Percentiles rank a stretch among this genome's conserved stretches.
These are phyloP conservation scores for Heterobasidion occidentale DNA, from an alignment of 1,284 basidiomycete species.

Conservation along the genomic window DNA sequence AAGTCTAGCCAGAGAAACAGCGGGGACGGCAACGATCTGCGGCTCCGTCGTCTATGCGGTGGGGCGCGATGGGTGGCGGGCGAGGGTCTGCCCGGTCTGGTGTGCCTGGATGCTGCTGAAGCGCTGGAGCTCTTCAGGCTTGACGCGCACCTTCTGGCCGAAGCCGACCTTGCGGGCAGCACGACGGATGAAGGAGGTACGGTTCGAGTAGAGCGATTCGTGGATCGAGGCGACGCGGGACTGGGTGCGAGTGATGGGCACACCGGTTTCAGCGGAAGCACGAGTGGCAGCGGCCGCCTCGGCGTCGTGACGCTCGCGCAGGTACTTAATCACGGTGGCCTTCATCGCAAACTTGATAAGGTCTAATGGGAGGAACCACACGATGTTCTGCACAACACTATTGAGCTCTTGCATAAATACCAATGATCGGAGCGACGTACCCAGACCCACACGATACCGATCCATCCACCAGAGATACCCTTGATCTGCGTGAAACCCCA, in stretches of 20 bases:
- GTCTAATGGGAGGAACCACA: constrained; percentile 94
- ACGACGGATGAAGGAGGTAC: constrained; percentile 83
- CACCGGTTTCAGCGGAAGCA: constrained; percentile 38
- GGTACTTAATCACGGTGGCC: constrained; percentile 79
- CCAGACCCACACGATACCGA: constrained; percentile 96
- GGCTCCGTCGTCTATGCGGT: constrained; percentile 18
- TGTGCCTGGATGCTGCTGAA: constrained; percentile 83
- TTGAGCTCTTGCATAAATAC: constrained; percentile 4
- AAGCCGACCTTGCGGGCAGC: constrained; percentile 83
- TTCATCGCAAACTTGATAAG: constrained; percentile 96
- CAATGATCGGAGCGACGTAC: constrained; percentile 33
- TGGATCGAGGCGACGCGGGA: constrained; percentile 88
- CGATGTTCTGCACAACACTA: constrained; percentile 56
- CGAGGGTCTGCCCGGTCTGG: constrained; percentile 66
- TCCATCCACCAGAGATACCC: constrained; percentile 85
- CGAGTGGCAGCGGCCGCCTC: constrained; percentile 35
- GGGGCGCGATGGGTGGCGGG: constrained; percentile 67
- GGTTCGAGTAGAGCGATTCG: constrained; percentile 92
- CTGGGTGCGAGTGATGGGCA: constrained; percentile 80
- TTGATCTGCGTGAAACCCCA: constrained; percentile 85
- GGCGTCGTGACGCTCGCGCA: constrained; percentile 63
- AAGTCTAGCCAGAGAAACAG: constrained; percentile 5
- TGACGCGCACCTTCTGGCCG: constrained; percentile 72
- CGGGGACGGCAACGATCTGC: not conserved
- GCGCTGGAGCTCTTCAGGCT: constrained; percentile 76